Conservation (phyloP, 495 filamentous ascomycete species). For the Talaromyces nanjingensis region DNA sequence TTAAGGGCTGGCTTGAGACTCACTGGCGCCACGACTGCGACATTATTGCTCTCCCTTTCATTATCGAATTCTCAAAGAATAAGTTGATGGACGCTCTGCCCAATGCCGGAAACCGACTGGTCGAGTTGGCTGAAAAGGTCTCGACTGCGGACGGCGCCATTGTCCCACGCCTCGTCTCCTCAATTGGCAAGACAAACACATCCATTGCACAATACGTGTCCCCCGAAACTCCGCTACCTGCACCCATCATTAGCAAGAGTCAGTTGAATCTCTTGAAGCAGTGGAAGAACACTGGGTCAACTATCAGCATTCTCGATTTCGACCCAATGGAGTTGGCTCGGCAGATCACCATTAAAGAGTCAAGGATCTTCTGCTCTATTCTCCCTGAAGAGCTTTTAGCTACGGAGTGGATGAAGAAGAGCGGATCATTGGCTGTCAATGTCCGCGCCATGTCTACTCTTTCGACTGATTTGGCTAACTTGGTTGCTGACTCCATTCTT, state of each 20-base stretch:
- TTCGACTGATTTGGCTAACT: slow-evolving; percentile 83
- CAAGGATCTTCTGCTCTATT: slow-evolving; percentile 87
- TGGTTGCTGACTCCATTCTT: slow-evolving; percentile 94
- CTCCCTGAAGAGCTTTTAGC: slow-evolving; percentile 89
- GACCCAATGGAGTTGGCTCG: slow-evolving; percentile 88
- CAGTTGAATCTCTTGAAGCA: slow-evolving; percentile 65
- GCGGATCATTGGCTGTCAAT: slow-evolving; percentile 72
- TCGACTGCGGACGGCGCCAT: slow-evolving; percentile 64
- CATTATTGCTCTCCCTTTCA: slow-evolving; percentile 62
- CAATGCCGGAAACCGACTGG: slow-evolving; percentile 68
- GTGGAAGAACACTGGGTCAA: slow-evolving; percentile 64
- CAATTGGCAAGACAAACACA: slow-evolving; percentile 80
- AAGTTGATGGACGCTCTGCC: slow-evolving; percentile 62
- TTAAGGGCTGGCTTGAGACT: slow-evolving; percentile 95
- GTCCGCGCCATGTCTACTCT: slow-evolving; percentile 91
- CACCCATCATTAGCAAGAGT: slow-evolving; percentile 64
- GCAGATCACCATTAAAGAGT: slow-evolving; percentile 91
- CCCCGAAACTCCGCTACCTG: slow-evolving; percentile 62
- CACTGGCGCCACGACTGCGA: slow-evolving; percentile 88
- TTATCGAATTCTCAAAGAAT: slow-evolving; percentile 70
- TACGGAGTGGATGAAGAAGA: slow-evolving; percentile 86
- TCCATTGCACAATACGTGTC: slow-evolving; percentile 61
- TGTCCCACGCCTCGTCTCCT: slow-evolving; percentile 80
- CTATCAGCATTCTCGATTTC: slow-evolving; percentile 80
- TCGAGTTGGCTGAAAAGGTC: slow-evolving; percentile 78